Evolutionary conservation across 805 yeast genomes (phyloP).

Genomic region (Tetrapisispora phaffii): DNA sequence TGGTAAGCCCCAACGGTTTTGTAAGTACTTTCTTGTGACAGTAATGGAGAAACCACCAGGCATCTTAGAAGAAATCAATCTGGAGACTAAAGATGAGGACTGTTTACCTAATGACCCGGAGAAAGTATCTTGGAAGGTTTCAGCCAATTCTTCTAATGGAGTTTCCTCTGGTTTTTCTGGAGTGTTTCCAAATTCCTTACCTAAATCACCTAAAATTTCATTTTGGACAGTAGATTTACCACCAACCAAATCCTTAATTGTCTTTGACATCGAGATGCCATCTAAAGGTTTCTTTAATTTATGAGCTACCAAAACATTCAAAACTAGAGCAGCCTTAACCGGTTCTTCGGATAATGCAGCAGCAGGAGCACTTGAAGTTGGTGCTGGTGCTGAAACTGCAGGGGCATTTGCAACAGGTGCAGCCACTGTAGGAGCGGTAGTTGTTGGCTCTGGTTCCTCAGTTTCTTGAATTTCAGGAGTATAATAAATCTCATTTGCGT

Average conservation of each 20-base stretch:
- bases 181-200: constrained; percentile 94
- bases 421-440: too few relatives aligned
- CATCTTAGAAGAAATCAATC: constrained; percentile 94
- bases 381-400: constrained; percentile 49
- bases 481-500: constrained; percentile 92
- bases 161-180: constrained; percentile 99
- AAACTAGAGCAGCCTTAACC: constrained; percentile 67
- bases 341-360: constrained; percentile 85
- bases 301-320: constrained; percentile 89
- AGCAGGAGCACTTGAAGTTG: constrained; percentile 71
- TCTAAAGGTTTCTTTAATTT: constrained; percentile 87
- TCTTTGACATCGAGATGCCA: constrained; percentile 77
- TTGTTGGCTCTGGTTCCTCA: constrained; percentile 19
- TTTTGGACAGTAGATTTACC: constrained; percentile 98
- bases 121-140: constrained; percentile 85
- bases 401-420: too few relatives aligned
- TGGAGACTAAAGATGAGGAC: constrained; percentile 76
- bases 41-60: constrained; percentile 98
- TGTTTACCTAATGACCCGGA: constrained; percentile 88
- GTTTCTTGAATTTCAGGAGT: constrained; percentile 58
- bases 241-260: constrained; percentile 93
- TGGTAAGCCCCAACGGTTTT: constrained; percentile 86
- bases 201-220: constrained; percentile 96
- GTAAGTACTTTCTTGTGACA: constrained; percentile 83
- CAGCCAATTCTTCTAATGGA: constrained; percentile 92